These are phyloP conservation scores for Coemansia interrupta DNA, from an alignment of 192 early-diverging fungal species.

Conservation along the genomic window DNA sequence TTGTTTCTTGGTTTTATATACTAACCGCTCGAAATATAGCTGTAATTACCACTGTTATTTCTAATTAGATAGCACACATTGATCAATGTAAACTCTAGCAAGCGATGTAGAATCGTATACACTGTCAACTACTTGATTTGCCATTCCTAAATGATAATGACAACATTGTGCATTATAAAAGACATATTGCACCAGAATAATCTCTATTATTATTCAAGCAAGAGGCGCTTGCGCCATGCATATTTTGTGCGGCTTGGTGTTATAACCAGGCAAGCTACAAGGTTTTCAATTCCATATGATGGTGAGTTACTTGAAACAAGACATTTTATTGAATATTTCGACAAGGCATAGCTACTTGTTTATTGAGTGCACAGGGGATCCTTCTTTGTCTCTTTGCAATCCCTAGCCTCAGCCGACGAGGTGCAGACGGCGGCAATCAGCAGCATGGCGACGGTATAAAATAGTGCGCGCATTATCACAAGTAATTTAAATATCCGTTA, in stretches of 20 bases:
- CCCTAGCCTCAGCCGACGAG: conserved; percentile 11
- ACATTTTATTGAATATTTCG: no score
- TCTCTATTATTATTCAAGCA: background rate
- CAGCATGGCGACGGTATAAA: conserved; percentile 3
- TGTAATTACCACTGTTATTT: background rate
- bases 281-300: no score
- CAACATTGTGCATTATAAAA: conserved; percentile 1
- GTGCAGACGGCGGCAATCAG: conserved; percentile 7
- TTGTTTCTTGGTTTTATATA: background rate
- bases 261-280: background rate
- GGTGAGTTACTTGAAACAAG: no score
- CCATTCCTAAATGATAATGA: background rate
- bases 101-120: no score
- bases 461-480: conserved; percentile 7
- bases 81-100: no score
- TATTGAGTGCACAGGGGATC: conserved; percentile 44
- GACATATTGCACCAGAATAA: background rate
- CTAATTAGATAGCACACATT: no score
- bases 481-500: no score
- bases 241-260: background rate
- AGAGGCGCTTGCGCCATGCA: background rate
- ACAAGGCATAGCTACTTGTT: background rate
- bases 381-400: conserved; percentile 45
- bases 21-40: background rate
- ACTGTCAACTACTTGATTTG: no score